Evolutionary conservation across 2,329 filamentous ascomycete species (phyloP).

Genomic region (Exserohilum rostratum): DNA sequence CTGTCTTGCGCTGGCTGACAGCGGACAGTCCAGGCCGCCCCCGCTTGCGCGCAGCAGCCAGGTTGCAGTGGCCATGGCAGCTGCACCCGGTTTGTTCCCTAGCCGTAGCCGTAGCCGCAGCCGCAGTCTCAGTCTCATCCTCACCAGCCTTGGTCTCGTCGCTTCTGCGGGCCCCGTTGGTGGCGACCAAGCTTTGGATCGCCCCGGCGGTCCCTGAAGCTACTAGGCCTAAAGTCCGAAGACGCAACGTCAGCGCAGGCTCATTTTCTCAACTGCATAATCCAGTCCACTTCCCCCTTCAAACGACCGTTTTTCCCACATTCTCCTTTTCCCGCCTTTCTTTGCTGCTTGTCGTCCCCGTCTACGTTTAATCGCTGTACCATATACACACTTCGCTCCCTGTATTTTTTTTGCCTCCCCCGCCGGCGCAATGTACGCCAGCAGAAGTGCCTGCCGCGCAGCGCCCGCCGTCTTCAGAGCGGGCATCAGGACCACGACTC

Average conservation of each 20-base stretch:
- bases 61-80: too few relatives aligned
- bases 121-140: too few relatives aligned
- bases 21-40: too few relatives aligned
- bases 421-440: conserved; percentile 53
- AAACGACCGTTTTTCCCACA: conserved; percentile 13
- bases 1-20: neutral
- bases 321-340: conserved; percentile 12
- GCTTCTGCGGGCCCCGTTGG: conserved; percentile 10
- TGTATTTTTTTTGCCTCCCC: conserved; percentile 18
- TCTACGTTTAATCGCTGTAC: conserved; percentile 11
- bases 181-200: conserved; percentile 29
- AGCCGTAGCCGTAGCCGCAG: neutral
- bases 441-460: conserved; percentile 52
- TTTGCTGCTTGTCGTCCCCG: conserved; percentile 9
- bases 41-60: too few relatives aligned
- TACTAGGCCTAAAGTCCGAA: conserved; percentile 9
- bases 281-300: conserved; percentile 12
- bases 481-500: conserved; percentile 51
- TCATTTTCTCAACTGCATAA: conserved; percentile 22
- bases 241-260: conserved; percentile 14
- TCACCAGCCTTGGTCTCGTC: conserved; percentile 2
- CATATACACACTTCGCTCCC: conserved; percentile 17
- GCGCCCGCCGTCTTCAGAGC: conserved; percentile 55
- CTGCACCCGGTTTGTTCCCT: conserved; percentile 10
- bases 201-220: conserved; percentile 16